phyloP scores from a whole-genome alignment of 192 early-diverging fungal genomes.

The Coemansia sp. region DNA sequence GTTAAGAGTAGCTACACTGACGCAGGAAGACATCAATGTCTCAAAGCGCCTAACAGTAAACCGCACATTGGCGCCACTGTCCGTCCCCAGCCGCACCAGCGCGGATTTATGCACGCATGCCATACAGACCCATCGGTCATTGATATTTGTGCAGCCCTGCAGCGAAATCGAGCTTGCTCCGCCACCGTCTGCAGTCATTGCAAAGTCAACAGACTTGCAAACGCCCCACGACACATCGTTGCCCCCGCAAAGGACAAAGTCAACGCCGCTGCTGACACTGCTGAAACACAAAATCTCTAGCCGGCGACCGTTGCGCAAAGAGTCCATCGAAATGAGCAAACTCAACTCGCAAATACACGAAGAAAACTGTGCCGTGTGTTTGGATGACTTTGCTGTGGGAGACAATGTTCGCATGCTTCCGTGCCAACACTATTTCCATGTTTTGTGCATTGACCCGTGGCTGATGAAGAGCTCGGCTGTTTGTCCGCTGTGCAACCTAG shows the following conservation, averaged over 20 bases:
- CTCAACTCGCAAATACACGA: slow-evolving; percentile 19
- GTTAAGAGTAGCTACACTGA: slow-evolving; percentile 21
- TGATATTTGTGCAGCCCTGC: neutral
- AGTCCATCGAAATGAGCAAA: neutral
- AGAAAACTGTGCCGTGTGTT: slow-evolving; percentile 48
- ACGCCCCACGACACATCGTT: neutral
- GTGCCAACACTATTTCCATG: slow-evolving; percentile 45
- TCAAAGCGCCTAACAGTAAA: slow-evolving; percentile 18
- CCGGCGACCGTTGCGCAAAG: neutral
- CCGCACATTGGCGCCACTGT: slow-evolving; percentile 1
- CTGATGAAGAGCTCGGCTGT: slow-evolving; percentile 25
- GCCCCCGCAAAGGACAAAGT: neutral
- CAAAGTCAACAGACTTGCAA: neutral
- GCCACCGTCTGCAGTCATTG: neutral
- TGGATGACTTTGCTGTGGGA: slow-evolving; percentile 40
- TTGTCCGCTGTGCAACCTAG: slow-evolving; percentile 50
- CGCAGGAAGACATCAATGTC: slow-evolving; percentile 27
- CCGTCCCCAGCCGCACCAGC: neutral
- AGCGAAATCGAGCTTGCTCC: neutral
- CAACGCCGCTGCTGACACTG: slow-evolving; percentile 4
- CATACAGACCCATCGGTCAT: neutral
- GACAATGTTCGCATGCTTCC: slow-evolving; percentile 45
- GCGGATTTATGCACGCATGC: neutral
- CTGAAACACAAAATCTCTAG: neutral
- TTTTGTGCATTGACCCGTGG: slow-evolving; percentile 49